Base-by-base conservation (phyloP, 306 rosid genomes). In the Psophocarpus tetragonolobus region DNA sequence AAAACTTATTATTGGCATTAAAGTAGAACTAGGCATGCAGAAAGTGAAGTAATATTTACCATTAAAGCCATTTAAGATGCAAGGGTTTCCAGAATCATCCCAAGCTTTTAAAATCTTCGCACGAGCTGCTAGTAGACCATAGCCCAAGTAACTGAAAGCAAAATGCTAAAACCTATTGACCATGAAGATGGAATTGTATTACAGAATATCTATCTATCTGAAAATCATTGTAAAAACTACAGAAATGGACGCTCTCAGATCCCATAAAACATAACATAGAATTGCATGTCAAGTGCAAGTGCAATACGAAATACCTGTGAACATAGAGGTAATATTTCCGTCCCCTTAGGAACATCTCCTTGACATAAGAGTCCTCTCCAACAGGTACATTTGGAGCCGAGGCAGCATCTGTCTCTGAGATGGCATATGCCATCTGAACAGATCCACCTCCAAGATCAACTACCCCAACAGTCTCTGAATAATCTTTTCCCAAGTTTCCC, bases 371-470 rank as follows among this genome's bases (percentile, higher is more conserved):
- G 23, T 92, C 92, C 83, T 85, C 94, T 50, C 85, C 91, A 60
- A 82, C 85, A 11, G 85, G 60, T 73, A 77, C 30, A 70, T 82
- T 84, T 20, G 97, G 92, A 80, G 96, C 93, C 83, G 74, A 80
- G 58, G 84, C 84, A 79, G 94, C 93, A 88, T 80, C 90, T 26
- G 80, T 23, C 79, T 91, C 96, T 0, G 98, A 90, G 81, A 91
- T 86, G 41, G 96, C 96, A 83, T 93, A 93, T 67, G 98, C 98
- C 97, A 93, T 93, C 82, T 93, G 98, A 79, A 93, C 97, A 74
- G 98, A 93, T 69, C 98, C 98, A 80, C 98, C 98, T 9, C 98
- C 98, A 82, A 93, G 98, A 85, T 93, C 98, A 74, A 93, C 94
- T 53, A 93, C 92, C 64, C 97, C 98, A 76, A 91, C 98, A 18